Evolutionary conservation across 352 stramenopile species (phyloP), one percentile per base, ranked within the genome.

Genomic region (Phytophthora lateralis): DNA sequence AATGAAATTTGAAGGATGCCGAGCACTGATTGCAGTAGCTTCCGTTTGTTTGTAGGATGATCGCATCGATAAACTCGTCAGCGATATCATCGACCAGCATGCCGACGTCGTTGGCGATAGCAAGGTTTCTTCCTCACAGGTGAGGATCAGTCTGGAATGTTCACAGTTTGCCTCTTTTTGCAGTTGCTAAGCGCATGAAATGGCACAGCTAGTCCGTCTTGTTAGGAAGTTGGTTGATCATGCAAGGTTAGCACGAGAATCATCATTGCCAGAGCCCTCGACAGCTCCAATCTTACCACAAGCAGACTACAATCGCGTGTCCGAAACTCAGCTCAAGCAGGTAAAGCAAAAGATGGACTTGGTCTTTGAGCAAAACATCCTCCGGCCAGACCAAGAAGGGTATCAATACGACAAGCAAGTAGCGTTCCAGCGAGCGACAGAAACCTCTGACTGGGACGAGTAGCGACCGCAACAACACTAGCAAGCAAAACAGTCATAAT

Each of bases 261-360:
- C 60, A 21, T 9, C 53, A 10, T 21, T 27, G 43, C 4, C 63
- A 12, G 44, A 55, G 41, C 38, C 50, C 11, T 35, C 39, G 2
- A 4, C 52, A 17, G 47, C 45, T 1, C 29, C 60, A 27, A 38
- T 46, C 8, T 53, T 93, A 17, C 83, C 83, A 1, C 72, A 87
- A 11, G 83, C 83, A 1, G 83, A 93, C 63, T 93, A 93, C 73
- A 93, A 93, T 37, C 74, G 73, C 39, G 83, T 93, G 34, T 91
- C 83, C 6, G 83, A 90, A 50, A 71, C 69, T n/a, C 83, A 91
- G 42, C 64, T 93, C 7, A 76, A 74, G 59, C 75, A 86, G 32
- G 81, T 85, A 6, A 91, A 91, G 41, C 63, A 79, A 38, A 83
- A 81, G 39, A 91, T 91, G 85, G 81, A 91, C 58, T 51, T 75